Evolutionary conservation across 1,284 basidiomycete species (phyloP).

Genomic region (Tilletia setariae): DNA sequence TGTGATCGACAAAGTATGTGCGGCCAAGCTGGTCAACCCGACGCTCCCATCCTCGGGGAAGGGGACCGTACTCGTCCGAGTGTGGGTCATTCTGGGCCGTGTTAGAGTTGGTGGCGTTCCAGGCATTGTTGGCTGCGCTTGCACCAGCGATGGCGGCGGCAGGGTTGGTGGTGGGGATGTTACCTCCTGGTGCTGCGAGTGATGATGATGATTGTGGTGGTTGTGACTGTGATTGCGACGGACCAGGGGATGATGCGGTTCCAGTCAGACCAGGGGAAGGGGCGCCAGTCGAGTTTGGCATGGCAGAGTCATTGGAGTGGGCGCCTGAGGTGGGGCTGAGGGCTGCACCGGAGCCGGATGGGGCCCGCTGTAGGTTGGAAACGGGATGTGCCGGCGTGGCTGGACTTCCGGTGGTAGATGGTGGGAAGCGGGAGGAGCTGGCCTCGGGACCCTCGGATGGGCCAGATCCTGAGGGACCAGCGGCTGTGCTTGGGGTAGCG

Average conservation of each 20-base stretch:
- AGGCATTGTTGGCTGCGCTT: not conserved
- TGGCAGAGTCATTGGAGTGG: too few relatives aligned
- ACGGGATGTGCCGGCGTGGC: not conserved
- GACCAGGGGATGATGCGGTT: slow-evolving; percentile 2
- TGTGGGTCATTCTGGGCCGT: slow-evolving; percentile 27
- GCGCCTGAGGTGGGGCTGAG: too few relatives aligned
- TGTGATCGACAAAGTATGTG: slow-evolving; percentile 77
- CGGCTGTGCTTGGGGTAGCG: slow-evolving; percentile 16
- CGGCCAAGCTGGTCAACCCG: slow-evolving; percentile 81
- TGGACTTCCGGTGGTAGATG: not conserved
- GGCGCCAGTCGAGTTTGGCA: too few relatives aligned
- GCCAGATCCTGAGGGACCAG: not conserved
- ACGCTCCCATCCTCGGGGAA: slow-evolving; percentile 90
- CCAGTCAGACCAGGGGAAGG: slow-evolving; percentile 2
- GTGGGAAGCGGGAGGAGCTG: not conserved
- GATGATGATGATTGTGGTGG: slow-evolving; percentile 17
- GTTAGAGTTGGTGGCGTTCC: slow-evolving; percentile 13
- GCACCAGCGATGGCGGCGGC: not conserved
- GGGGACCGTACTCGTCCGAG: slow-evolving; percentile 47
- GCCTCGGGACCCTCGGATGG: not conserved
- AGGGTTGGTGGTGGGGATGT: not conserved
- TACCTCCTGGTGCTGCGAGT: slow-evolving; percentile 21
- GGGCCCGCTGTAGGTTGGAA: not conserved
- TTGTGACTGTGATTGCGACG: slow-evolving; percentile 19
- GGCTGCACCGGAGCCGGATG: not conserved